Evolutionary conservation across 139 green algal species (phyloP), one percentile per base, ranked within the genome.

Genomic region (Zygnema circumcarinatum): DNA sequence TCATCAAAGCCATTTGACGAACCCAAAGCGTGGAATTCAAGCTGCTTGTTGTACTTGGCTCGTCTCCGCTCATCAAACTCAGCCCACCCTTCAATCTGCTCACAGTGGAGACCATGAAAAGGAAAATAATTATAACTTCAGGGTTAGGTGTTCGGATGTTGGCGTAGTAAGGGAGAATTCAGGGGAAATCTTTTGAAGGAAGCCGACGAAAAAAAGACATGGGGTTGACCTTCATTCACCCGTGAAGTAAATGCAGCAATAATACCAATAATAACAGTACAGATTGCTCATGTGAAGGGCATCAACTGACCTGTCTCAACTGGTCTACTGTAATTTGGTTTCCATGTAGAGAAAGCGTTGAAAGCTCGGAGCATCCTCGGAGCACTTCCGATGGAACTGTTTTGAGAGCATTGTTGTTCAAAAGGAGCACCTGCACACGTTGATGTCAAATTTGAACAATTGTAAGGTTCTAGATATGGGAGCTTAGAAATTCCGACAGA

Each of bases 1-100:
- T 88, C 83, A 84, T 88, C 83, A 88, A 88, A 88, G 29, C 83
- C 83, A 86, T 52, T 87, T 21, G 84, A 78, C 21, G 75, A 87
- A 1, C 67, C 84, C 32, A 89, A 21, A 32, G 36, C 84, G 36
- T 76, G 31, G n/a, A 87, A 81, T 32, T 87, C 47, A 2, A 89
- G 35, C 42, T 47, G 81, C 76, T 89, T 89, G 31, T 36, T 85
- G 75, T 87, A 88, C 83, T 88, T 88, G 39, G 83, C 83, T n/a
- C 39, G 38, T 62, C 83, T 73, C 35, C 83, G 36, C 39, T 88
- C 83, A 29, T 88, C 68, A 21, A 87, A 88, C 68, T 83, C 83
- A 29, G 81, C 73, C 83, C 83, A 88, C 22, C 83, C 83, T 31
- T 38, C 32, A 16, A 78, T 47, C 69, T 78, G 69, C 3, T 25